Percentiles rank a stretch among this genome's conserved stretches.
Conservation (phyloP, 305 asterid genomes). For the Fraxinus nigra region DNA sequence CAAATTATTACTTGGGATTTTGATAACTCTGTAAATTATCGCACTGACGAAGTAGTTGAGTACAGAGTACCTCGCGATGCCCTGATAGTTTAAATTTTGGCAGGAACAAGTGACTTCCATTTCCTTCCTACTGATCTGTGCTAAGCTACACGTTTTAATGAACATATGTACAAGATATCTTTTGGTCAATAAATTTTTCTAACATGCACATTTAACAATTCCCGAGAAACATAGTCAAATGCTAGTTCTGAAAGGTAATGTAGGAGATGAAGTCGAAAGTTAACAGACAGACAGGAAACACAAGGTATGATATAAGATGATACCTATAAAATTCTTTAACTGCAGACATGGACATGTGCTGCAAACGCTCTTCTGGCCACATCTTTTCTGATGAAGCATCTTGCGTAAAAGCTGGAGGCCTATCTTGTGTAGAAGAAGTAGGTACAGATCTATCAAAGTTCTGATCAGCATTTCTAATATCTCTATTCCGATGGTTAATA, state of each 20-base stretch:
- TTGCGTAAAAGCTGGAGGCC: slow-evolving; percentile 28
- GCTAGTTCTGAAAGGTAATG: not conserved
- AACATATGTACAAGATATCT: not conserved
- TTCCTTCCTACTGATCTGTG: not conserved
- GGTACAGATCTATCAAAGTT: slow-evolving; percentile 43
- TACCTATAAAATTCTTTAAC: slow-evolving; percentile 89
- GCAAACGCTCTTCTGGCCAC: slow-evolving; percentile 55
- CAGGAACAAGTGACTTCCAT: not conserved
- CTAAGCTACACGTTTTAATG: not conserved
- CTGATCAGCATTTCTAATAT: slow-evolving; percentile 44
- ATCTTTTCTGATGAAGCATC: slow-evolving; percentile 51
- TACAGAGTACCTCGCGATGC: not conserved
- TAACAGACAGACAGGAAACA: not conserved
- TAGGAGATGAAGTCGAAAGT: not conserved
- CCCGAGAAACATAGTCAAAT: not conserved
- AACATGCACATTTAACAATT: not conserved
- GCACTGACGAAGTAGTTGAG: not conserved
- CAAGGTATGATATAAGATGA: slow-evolving; percentile 9
- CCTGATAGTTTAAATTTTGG: not conserved
- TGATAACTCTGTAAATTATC: not conserved
- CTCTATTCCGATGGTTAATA: slow-evolving; percentile 40
- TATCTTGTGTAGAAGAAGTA: slow-evolving; percentile 41
- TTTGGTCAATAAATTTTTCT: not conserved
- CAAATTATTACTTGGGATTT: not conserved
- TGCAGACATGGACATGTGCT: slow-evolving; percentile 60